Base-by-base conservation (phyloP, 1,284 basidiomycete species). In the Ceratobasidium sp. region DNA sequence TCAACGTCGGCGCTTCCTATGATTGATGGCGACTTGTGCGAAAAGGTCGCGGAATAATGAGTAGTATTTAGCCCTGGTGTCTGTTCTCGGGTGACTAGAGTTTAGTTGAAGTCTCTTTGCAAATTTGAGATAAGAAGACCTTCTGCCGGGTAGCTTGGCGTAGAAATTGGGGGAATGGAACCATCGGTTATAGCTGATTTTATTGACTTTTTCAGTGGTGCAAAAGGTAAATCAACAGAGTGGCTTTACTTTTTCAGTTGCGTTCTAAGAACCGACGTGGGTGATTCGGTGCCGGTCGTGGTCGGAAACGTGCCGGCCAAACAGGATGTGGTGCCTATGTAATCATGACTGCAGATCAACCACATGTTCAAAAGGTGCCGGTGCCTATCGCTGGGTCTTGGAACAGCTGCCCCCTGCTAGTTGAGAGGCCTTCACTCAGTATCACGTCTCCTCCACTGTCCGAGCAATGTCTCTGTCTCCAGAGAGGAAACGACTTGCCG, bases 41-140 rank as follows among this genome's bases (percentile, higher is more conserved):
- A 51, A 62, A 62, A 72, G 27, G 31, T 29, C 41, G 58, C 69
- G 59, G 58, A 53, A 48, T 72, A 29, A 22, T 72, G 58, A 29
- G 46, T 11, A 34, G 69, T n/a, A 31, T 41, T 62, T 16, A 19
- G 14, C 6, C 48, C 46, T 62, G 34, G 69, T 4, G 24, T 41
- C 56, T 72, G 69, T 62, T 43, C 58, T 51, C 58, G 43, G 27
- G 48, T 34, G 24, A 16, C 9, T n/a, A 24, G 24, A 22, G 62
- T 64, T 64, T 51, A 64, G 43, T 51, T 41, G 5, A 11, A 19
- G n/a, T 6, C 22, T 19, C n/a, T 24, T 16, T 13, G 24, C 11
- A 14, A 5, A 39, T 41, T 39, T 29, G n/a, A n/a, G 37, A 37
- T 16, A 24, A 8, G 37, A 41, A 41, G 19, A 59, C 58, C 58